A percentile compares a stretch with the other conserved stretches of the same genome.
These are phyloP conservation scores for Nigrospora osmanthi DNA, from an alignment of 2,329 filamentous ascomycete genomes.

Conservation along the genomic window DNA sequence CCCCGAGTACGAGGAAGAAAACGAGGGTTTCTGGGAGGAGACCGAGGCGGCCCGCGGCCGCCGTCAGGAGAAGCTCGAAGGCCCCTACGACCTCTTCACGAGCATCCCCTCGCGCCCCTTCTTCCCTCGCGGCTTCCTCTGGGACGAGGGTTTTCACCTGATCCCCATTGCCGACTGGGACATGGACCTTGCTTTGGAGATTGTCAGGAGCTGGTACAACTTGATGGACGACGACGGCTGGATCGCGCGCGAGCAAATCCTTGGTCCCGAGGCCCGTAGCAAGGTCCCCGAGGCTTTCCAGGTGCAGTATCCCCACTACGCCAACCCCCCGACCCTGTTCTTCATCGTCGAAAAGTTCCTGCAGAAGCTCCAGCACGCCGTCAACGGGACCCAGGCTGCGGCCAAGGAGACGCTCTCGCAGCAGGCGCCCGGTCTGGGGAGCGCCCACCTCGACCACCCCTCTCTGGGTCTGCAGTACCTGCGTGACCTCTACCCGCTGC, in stretches of 20 bases:
- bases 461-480: conserved; percentile 66
- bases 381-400: conserved; percentile 35
- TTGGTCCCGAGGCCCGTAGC: conserved; percentile 84
- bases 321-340: conserved; percentile 92
- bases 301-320: conserved; percentile 92
- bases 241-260: conserved; percentile 94
- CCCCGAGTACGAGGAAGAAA: conserved; percentile 89
- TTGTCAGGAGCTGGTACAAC: conserved; percentile 92
- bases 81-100: conserved; percentile 83
- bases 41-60: conserved; percentile 70
- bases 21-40: conserved; percentile 93
- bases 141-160: conserved; percentile 97
- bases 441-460: conserved; percentile 58
- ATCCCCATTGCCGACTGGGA: conserved; percentile 92
- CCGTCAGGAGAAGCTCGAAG: conserved; percentile 62
- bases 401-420: conserved; percentile 35
- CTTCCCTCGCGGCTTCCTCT: conserved; percentile 92
- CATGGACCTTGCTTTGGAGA: conserved; percentile 75
- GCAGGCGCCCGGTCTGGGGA: conserved; percentile 41
- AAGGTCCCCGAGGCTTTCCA: conserved; percentile 94
- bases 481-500: conserved; percentile 70
- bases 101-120: conserved; percentile 89
- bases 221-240: conserved; percentile 96
- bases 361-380: conserved; percentile 57
- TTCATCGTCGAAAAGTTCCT: conserved; percentile 80